Evolutionary conservation across 2,329 filamentous ascomycete genomes (phyloP).

Genomic region (Rutstroemia sydowiana): DNA sequence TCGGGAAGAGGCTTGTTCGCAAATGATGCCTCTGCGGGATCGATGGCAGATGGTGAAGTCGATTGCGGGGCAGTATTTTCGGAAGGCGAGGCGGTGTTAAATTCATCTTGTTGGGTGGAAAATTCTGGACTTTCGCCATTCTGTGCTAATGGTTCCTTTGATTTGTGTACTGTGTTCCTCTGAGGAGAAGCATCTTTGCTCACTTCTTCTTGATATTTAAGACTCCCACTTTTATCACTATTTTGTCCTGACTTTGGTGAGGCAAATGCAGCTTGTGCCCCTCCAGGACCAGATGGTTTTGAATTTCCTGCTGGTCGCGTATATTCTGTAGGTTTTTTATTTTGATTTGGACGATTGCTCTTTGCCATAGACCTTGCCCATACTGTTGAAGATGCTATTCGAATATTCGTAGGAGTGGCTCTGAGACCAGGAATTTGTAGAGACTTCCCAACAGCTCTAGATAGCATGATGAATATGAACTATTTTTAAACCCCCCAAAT

Average conservation of each 20-base stretch:
- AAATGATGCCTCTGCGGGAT: slow-evolving; percentile 37
- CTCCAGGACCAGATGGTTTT: slow-evolving; percentile 12
- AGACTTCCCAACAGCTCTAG: slow-evolving; percentile 24
- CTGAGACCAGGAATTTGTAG: slow-evolving; percentile 23
- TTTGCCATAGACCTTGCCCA: slow-evolving; percentile 40
- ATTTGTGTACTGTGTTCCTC: slow-evolving; percentile 13
- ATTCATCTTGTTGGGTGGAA: slow-evolving; percentile 23
- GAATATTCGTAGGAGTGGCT: slow-evolving; percentile 23
- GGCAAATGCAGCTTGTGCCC: slow-evolving; percentile 14
- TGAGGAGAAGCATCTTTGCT: slow-evolving; percentile 15
- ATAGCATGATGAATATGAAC: slow-evolving; percentile 27
- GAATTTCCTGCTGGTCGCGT: slow-evolving; percentile 15
- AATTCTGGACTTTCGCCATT: slow-evolving; percentile 15
- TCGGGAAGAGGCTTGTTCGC: slow-evolving; percentile 71
- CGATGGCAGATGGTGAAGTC: slow-evolving; percentile 29
- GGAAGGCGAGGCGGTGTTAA: slow-evolving; percentile 31
- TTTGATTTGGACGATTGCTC: slow-evolving; percentile 28
- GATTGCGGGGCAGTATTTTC: slow-evolving; percentile 32
- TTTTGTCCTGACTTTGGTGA: slow-evolving; percentile 13
- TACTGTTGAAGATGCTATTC: slow-evolving; percentile 32
- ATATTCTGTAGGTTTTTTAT: slow-evolving; percentile 23
- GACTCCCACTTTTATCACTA: slow-evolving; percentile 16
- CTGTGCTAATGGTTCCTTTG: slow-evolving; percentile 10
- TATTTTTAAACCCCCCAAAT: neutral
- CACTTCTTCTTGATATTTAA: slow-evolving; percentile 15